A percentile compares a stretch with the other conserved stretches of the same genome.
phyloP scores from a whole-genome alignment of 805 yeast genomes.

The Nadsonia fulvescens region DNA sequence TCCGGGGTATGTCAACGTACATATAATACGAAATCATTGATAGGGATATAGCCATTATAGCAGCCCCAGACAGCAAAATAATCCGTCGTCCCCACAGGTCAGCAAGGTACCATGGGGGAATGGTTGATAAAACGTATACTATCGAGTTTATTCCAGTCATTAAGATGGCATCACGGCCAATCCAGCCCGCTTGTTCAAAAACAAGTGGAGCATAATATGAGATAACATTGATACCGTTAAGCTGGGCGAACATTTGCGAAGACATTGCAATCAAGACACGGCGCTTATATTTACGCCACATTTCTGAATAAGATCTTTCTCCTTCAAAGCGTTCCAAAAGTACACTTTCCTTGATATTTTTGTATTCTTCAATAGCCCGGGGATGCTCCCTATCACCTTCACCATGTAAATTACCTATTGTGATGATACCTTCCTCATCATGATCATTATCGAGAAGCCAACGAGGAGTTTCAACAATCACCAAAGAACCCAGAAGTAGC shows the following conservation, averaged over 20 bases:
- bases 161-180: constrained; percentile 67
- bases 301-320: constrained; percentile 51
- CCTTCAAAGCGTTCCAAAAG: constrained; percentile 66
- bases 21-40: constrained; percentile 44
- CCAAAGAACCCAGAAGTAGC: constrained; percentile 53
- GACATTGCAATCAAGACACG: constrained; percentile 78
- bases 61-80: constrained; percentile 61
- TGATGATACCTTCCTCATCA: constrained; percentile 69
- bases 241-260: constrained; percentile 81
- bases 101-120: constrained; percentile 83
- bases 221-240: constrained; percentile 84
- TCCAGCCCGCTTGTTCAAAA: constrained; percentile 91
- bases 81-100: constrained; percentile 87
- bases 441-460: constrained; percentile 71
- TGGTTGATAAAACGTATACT: constrained; percentile 43
- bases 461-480: constrained; percentile 76
- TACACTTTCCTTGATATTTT: constrained; percentile 67
- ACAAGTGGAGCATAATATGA: constrained; percentile 88
- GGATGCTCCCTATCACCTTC: constrained; percentile 59
- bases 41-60: constrained; percentile 60
- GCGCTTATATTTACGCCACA: constrained; percentile 58
- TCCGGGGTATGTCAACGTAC: constrained; percentile 29
- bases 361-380: constrained; percentile 52
- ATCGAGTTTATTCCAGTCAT: constrained; percentile 74
- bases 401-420: constrained; percentile 66